These are phyloP conservation scores for Carex kokanica DNA, from an alignment of 176 grass and related monocot genomes.

Conservation along the genomic window DNA sequence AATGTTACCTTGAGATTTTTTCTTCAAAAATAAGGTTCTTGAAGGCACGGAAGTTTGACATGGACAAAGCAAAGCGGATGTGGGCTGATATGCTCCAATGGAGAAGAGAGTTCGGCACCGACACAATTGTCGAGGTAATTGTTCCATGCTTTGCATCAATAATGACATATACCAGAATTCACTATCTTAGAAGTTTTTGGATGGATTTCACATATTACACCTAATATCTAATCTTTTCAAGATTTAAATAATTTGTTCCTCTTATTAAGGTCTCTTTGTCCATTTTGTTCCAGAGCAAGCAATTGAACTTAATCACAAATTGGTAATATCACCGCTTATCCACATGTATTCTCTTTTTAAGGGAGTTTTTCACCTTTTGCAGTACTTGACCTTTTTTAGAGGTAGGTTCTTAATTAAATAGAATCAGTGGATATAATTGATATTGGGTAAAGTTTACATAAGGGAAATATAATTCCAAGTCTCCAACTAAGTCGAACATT, in stretches of 20 bases:
- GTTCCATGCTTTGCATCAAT: background rate
- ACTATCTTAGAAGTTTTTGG: no score
- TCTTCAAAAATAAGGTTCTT: conserved; percentile 42
- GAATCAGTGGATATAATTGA: background rate
- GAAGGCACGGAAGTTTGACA: conserved; percentile 79
- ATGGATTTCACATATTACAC: conserved; percentile 1
- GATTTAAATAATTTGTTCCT: background rate
- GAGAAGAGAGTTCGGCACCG: conserved; percentile 76
- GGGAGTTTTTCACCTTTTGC: background rate
- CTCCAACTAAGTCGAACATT: background rate
- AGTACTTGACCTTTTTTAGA: background rate
- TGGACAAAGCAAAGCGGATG: conserved; percentile 92
- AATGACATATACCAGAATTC: background rate
- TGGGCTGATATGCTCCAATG: conserved; percentile 83
- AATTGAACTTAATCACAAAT: background rate
- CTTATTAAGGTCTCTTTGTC: background rate
- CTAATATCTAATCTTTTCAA: background rate
- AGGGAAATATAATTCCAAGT: background rate
- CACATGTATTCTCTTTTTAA: background rate
- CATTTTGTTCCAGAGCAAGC: background rate
- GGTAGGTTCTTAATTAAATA: background rate
- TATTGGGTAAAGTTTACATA: conserved; percentile 1
- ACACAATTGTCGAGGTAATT: conserved; percentile 62
- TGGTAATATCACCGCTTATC: background rate
- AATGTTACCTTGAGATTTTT: background rate